Base-by-base conservation (phyloP, 352 stramenopile species). In the Saprolegnia diclina region DNA sequence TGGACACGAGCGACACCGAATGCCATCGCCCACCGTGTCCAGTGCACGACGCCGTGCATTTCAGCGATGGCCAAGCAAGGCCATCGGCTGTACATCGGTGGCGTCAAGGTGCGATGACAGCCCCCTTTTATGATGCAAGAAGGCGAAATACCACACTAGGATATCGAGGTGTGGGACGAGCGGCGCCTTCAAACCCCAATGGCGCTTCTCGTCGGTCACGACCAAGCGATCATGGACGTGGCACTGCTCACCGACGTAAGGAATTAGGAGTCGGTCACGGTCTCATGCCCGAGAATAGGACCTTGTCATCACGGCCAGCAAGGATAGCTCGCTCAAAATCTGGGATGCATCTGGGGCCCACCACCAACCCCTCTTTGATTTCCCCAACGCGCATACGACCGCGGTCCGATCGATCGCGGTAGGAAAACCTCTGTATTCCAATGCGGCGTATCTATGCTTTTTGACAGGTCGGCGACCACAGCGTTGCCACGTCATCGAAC, bases 151-250 rank as follows among this genome's bases (percentile, higher is more conserved):
- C n/a, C n/a, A n/a, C n/a, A n/a, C 4, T 61, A 63, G 57, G 21
- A 66, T 22, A 10, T 66, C 0, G 57, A 66, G 38, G 29, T 66
- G 16, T 66, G 57, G 57, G 57, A 66, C 57, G 57, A 66, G 10
- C 37, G 57, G 42, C 50, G 26, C 9, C 57, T 66, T 9, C 18
- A 42, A 13, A 18, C 38, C 1, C 57, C 57, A 21, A 21, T 66
- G 21, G 38, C 57, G 32, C 76, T 78, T 40, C 69, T 96, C 4
- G 81, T 80, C 48, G 94, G 94, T 19, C 95, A 99, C 76, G 80
- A 91, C 54, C 81, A 96, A 54, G 96, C 95, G 26, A 88, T 99
- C 19, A 98, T 96, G 52, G 92, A 96, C 64, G 85, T 97, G 13
- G 79, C 87, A 19, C 98, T 94, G 94, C 96, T 83, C 14, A 77